Evolutionary conservation across 228 moss, liverwort and hornwort species (phyloP).

Genomic region (Sphagnum fallax): DNA sequence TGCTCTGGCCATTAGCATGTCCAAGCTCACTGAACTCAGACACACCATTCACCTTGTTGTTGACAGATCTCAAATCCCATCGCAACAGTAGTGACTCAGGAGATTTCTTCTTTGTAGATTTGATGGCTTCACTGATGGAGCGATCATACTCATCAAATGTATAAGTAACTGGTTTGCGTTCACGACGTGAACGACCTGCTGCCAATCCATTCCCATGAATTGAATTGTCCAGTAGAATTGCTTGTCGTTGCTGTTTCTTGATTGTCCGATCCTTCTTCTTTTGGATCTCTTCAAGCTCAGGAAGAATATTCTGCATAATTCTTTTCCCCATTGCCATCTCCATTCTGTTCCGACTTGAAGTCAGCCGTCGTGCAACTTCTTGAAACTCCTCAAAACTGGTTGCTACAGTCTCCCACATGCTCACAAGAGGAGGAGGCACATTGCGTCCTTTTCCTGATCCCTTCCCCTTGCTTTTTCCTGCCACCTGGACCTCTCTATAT

Average conservation of each 20-base stretch:
- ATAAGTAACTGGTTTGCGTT: slow-evolving; percentile 92
- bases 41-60: slow-evolving; percentile 17
- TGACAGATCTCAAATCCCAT: slow-evolving; percentile 43
- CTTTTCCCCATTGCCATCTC: slow-evolving; percentile 78
- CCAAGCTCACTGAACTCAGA: slow-evolving; percentile 13
- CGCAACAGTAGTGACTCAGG: slow-evolving; percentile 37
- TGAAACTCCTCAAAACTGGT: slow-evolving; percentile 86
- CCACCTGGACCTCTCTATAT: slow-evolving; percentile 66
- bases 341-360: slow-evolving; percentile 67
- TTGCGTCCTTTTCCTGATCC: slow-evolving; percentile 63
- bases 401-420: slow-evolving; percentile 88
- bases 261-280: slow-evolving; percentile 86
- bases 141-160: slow-evolving; percentile 98
- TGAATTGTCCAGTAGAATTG: slow-evolving; percentile 73
- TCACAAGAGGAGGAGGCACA: slow-evolving; percentile 60
- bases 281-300: slow-evolving; percentile 84
- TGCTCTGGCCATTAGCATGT: slow-evolving; percentile 22
- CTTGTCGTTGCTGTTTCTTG: slow-evolving; percentile 90
- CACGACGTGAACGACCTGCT: slow-evolving; percentile 86
- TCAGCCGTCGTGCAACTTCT: slow-evolving; percentile 63
- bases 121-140: slow-evolving; percentile 96
- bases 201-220: slow-evolving; percentile 81
- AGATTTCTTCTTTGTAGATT: slow-evolving; percentile 74
- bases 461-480: slow-evolving; percentile 52
- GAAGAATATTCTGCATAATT: slow-evolving; percentile 53